Evolutionary conservation across 1,284 basidiomycete species (phyloP), one percentile per base, ranked within the genome.

Genomic region (Leccinum angustisporum): DNA sequence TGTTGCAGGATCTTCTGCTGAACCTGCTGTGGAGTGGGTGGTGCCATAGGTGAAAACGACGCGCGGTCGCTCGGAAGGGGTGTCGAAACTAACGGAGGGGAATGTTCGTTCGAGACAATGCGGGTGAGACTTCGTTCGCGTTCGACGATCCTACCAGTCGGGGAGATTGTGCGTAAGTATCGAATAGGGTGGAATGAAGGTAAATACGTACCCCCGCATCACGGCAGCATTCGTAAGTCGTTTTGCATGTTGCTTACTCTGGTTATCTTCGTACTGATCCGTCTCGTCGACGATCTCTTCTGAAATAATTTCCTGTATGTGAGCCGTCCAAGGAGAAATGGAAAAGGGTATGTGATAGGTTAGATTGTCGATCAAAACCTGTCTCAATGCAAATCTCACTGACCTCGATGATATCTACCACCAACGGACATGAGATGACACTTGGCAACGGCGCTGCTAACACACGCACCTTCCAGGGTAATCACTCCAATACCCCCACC

Each of bases 221-320:
- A 94, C 81, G 9, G 86, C 83, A 9, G 89, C 83, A 8, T 87
- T 92, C 10, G 88, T 90, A 63, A 84, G 77, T 30, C 94, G 82
- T 67, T 83, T 88, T 0, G 73, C 72, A 55, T 58, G 56, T 57
- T 81, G 81, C 73, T 94, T 94, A 54, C 85, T 87, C 59, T 87
- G 86, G 71, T 95, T 96, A 68, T 94, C 92, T 66, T 92, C 87
- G 69, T 91, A 95, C 21, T 87, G 82, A 76, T 97, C 94, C 4
- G 93, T 95, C 75, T 96, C 94, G 70, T 96, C 94, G 43, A 95
- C 87, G 58, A 94, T 93, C 75, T 95, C 94, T 75, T 91, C 92
- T 0, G 88, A 87, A 21, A 94, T 91, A 66, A 95, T 93, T 80
- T 96, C 94, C 81, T 70, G 43, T 54, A 33, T 10, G 16, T 25